Evolutionary conservation across 2,329 filamentous ascomycete genomes (phyloP).

Genomic region (Raffaelea ambrosiae): DNA sequence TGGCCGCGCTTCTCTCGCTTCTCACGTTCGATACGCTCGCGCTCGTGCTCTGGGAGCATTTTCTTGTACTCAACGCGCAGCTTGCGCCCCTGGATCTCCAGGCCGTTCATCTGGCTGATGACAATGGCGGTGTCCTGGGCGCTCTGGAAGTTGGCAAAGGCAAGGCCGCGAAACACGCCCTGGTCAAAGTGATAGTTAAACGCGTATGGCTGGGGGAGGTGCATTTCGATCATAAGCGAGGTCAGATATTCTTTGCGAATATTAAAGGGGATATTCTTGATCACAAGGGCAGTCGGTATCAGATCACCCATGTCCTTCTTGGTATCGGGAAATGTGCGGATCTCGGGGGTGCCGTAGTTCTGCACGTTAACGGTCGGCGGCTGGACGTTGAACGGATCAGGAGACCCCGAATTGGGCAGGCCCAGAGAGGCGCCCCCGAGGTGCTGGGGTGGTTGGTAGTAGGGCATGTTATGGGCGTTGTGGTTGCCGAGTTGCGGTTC

Average conservation of each 20-base stretch:
- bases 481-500: constrained; percentile 10
- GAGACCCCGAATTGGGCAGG: constrained; percentile 31
- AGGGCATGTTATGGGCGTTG: constrained; percentile 8
- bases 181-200: constrained; percentile 99
- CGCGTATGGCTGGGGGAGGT: constrained; percentile 88
- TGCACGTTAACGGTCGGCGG: constrained; percentile 29
- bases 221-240: constrained; percentile 87
- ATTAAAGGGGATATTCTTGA: constrained; percentile 98
- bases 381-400: constrained; percentile 23
- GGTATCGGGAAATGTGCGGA: constrained; percentile 30
- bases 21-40: constrained; percentile 92
- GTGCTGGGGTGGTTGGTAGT: constrained; percentile 12
- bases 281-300: constrained; percentile 96
- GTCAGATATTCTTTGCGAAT: constrained; percentile 95
- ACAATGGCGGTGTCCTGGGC: constrained; percentile 88
- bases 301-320: constrained; percentile 67
- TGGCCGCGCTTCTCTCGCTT: constrained; percentile 94
- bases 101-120: constrained; percentile 89
- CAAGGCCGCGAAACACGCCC: constrained; percentile 88
- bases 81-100: constrained; percentile 91
- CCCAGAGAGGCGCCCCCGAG: constrained; percentile 16
- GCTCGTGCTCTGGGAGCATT: constrained; percentile 91
- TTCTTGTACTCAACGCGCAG: constrained; percentile 98
- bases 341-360: constrained; percentile 27
- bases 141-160: constrained; percentile 97